Conservation (phyloP, 495 filamentous ascomycete genomes). For the Penicillium odoratum region DNA sequence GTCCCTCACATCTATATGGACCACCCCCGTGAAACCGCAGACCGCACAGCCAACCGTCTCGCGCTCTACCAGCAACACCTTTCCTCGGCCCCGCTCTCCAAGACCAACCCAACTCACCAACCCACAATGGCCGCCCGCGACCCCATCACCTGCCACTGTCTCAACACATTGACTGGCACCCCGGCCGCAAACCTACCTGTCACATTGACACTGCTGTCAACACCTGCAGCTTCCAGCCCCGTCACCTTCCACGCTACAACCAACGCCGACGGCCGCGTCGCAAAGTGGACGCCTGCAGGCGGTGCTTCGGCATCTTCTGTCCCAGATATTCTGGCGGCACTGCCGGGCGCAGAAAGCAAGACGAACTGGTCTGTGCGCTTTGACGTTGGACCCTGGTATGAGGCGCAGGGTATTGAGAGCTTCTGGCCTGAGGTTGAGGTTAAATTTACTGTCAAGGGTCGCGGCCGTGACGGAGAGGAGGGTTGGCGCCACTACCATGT, state of each 20-base stretch:
- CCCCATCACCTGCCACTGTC: slow-evolving; percentile 75
- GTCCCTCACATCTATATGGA: slow-evolving; percentile 26
- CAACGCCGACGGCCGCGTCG: slow-evolving; percentile 84
- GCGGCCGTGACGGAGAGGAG: slow-evolving; percentile 55
- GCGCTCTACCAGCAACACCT: slow-evolving; percentile 42
- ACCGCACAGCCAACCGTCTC: slow-evolving; percentile 39
- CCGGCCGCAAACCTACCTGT: slow-evolving; percentile 60
- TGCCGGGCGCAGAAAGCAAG: slow-evolving; percentile 40
- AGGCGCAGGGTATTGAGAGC: slow-evolving; percentile 63
- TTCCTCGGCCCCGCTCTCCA: slow-evolving; percentile 15
- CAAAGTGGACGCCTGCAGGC: slow-evolving; percentile 65
- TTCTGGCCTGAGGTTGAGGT: slow-evolving; percentile 94
- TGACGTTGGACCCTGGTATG: slow-evolving; percentile 76
- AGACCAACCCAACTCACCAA: slow-evolving; percentile 16
- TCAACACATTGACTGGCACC: slow-evolving; percentile 65
- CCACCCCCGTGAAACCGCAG: slow-evolving; percentile 18
- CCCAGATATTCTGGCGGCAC: slow-evolving; percentile 48
- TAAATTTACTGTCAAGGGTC: slow-evolving; percentile 69
- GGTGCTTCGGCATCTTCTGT: slow-evolving; percentile 46
- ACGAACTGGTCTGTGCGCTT: slow-evolving; percentile 74
- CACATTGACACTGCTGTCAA: slow-evolving; percentile 50
- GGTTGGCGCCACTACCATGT: slow-evolving; percentile 86
- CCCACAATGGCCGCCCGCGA: slow-evolving; percentile 52
- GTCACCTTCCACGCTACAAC: slow-evolving; percentile 65
- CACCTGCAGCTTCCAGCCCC: slow-evolving; percentile 30